Conservation (phyloP, 73 alveolate genomes). For the Tetrahymena borealis region DNA sequence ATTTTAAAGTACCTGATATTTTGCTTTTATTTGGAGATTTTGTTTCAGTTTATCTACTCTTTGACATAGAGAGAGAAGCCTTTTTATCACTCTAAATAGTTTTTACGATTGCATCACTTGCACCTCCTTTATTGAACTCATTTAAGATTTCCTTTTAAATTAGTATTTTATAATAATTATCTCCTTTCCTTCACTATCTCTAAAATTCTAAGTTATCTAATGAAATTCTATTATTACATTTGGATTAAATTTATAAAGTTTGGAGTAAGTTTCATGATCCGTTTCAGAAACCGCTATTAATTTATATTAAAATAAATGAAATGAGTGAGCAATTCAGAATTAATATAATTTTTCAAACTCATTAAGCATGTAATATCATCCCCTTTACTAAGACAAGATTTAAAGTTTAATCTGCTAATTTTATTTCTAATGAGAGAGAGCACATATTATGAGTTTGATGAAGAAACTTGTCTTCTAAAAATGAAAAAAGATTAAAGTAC, state of each 20-base stretch:
- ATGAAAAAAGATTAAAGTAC: neutral
- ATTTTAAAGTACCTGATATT: neutral
- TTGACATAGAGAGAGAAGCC: neutral
- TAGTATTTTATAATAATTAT: neutral
- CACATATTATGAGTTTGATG: neutral
- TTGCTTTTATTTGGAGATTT: neutral
- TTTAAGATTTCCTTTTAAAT: neutral
- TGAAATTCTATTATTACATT: too few relatives aligned
- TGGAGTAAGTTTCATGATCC: neutral
- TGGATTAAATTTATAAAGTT: neutral
- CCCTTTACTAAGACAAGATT: too few relatives aligned
- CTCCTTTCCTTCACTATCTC: too few relatives aligned
- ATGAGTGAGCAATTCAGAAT: too few relatives aligned
- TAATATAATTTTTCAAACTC: too few relatives aligned
- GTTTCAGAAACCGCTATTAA: conserved; percentile 1
- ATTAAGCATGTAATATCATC: too few relatives aligned
- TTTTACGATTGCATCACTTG: neutral
- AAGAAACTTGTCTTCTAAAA: too few relatives aligned
- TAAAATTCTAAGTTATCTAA: too few relatives aligned
- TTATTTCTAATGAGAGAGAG: neutral
- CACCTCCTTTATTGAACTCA: neutral
- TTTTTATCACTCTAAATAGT: neutral
- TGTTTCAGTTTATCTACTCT: neutral
- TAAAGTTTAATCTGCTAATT: too few relatives aligned
- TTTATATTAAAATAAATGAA: neutral